phyloP scores from a whole-genome alignment of 305 asterid species.

The Ilex paraguariensis region DNA sequence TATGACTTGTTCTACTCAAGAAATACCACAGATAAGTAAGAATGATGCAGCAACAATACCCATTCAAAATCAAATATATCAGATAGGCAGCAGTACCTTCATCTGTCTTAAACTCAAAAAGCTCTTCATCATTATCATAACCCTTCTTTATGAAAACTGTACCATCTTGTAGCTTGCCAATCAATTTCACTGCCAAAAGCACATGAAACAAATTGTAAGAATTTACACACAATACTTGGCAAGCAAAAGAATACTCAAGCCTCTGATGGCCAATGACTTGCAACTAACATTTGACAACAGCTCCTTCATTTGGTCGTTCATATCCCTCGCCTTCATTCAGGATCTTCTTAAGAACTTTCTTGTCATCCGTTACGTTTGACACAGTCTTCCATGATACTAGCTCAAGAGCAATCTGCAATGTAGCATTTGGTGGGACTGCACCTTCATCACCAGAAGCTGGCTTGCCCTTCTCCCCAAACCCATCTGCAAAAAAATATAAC shows the following conservation, averaged over 20 bases:
- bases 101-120: conserved; percentile 68
- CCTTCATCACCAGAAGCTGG: conserved; percentile 55
- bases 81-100: conserved; percentile 42
- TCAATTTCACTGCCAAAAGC: conserved; percentile 55
- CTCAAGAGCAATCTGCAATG: conserved; percentile 52
- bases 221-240: no score
- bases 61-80: background rate
- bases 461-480: conserved; percentile 89
- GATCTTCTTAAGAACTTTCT: conserved; percentile 73
- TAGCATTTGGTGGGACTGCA: conserved; percentile 78
- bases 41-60: background rate
- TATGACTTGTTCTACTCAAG: conserved; percentile 69
- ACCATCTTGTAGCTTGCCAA: conserved; percentile 76
- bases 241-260: background rate
- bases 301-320: conserved; percentile 81
- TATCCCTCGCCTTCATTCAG: conserved; percentile 82
- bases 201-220: background rate
- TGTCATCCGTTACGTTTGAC: conserved; percentile 69
- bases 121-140: conserved; percentile 48
- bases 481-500: conserved; percentile 40
- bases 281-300: conserved; percentile 58
- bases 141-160: conserved; percentile 62
- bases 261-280: background rate
- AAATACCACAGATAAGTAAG: background rate
- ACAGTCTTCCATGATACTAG: conserved; percentile 82